Base-by-base conservation (phyloP, 129 eudicot species). In the Tagetes patula region DNA sequence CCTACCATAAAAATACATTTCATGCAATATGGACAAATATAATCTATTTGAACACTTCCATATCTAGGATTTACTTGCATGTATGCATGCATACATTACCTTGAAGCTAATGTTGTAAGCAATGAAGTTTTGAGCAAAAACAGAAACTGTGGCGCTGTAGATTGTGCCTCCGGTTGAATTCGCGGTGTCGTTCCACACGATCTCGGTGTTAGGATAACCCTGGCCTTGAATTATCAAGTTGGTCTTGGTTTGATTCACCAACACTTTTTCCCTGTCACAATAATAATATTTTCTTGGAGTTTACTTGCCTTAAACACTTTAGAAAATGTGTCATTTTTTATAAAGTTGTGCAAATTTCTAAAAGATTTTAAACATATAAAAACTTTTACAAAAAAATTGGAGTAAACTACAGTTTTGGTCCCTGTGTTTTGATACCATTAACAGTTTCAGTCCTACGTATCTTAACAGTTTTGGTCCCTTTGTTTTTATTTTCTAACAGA, bases 181-280 rank as follows among this genome's bases (percentile, higher is more conserved):
- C 8, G 98, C 90, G 1, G 96, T 94, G 80, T 94, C 98, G 32
- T 94, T 88, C 98, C 98, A 90, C 36, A 78, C 38, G 38, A 94
- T 88, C 41, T 79, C 82, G 0, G 98, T 94, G 84, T 86, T 90
- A 50, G 60, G 82, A 61, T 87, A 90, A 46, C 97, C 98, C 75
- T 84, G 90, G 0, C 98, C 98, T 78, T 87, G 78, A 34, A 94
- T 61, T 61, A 94, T 90, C 79, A 94, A 59, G 47, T 90, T 94
- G 13, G 82, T 77, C 85, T 94, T 90, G 78, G 65, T 86, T 2
- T 86, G 55, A 72, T 50, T 75, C 49, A 90, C 82, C 46, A 56
- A 61, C 40, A 90, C 84, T 69, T 94, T 94, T 80, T 94, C 98
- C 86, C 98, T 94, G 82, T 69, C 48, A 79, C 46, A 65, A 53